phyloP scores from a whole-genome alignment of 2,329 filamentous ascomycete species.

The Phialocephala subalpina region DNA sequence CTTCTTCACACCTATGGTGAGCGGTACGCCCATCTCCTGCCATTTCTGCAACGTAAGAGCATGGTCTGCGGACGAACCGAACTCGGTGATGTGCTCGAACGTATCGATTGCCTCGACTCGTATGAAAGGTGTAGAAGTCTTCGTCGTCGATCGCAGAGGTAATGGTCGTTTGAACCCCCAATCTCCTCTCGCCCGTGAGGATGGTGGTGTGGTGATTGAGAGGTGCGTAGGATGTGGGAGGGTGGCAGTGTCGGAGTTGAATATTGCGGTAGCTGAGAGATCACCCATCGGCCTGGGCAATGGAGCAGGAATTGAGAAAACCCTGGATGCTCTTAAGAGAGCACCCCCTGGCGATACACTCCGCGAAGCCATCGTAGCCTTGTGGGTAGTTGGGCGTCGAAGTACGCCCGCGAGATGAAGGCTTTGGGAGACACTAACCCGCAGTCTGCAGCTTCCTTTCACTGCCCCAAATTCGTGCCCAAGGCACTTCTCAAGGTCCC shows the following conservation, averaged over 20 bases:
- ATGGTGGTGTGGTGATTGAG: constrained; percentile 78
- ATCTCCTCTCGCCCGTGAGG: constrained; percentile 79
- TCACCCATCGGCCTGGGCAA: constrained; percentile 68
- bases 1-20: constrained; percentile 60
- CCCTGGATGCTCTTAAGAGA: constrained; percentile 84
- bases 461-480: not conserved
- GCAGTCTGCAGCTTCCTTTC: constrained; percentile 5
- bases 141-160: constrained; percentile 77
- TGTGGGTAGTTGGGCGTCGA: constrained; percentile 2
- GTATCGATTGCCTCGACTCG: constrained; percentile 83
- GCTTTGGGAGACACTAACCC: not conserved
- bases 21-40: constrained; percentile 79
- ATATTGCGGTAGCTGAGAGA: constrained; percentile 55
- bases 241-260: constrained; percentile 74
- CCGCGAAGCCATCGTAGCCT: constrained; percentile 42
- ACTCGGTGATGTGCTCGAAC: constrained; percentile 89
- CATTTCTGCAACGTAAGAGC: constrained; percentile 84
- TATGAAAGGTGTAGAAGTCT: constrained; percentile 76
- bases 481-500: not conserved
- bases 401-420: constrained; percentile 7
- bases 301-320: constrained; percentile 86
- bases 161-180: constrained; percentile 92
- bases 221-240: constrained; percentile 82
- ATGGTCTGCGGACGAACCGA: constrained; percentile 83
- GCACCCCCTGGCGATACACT: constrained; percentile 67